Evolutionary conservation across 805 yeast species (phyloP), one percentile per base, ranked within the genome.

Genomic region (Metschnikowia similis): DNA sequence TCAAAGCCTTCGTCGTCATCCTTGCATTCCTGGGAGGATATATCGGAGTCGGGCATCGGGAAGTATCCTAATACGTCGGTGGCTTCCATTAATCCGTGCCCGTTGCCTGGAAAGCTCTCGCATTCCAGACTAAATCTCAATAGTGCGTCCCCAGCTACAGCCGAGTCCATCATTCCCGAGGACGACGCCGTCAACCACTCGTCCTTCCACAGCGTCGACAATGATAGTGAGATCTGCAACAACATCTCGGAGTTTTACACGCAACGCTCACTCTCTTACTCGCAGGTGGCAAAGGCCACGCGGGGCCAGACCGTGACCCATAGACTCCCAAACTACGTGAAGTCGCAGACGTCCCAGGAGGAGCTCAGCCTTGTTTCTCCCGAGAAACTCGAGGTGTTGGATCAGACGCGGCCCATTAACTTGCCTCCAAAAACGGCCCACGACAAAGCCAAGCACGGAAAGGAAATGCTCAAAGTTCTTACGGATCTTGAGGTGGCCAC

Each of bases 321-420:
- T 49, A 71, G 66, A 52, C 54, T 74, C 29, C 78, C 78, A 2
- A 66, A 58, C 35, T 74, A 57, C 49, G 63, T 74, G 34, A 69
- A 64, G 49, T 63, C 72, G 1, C 78, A 74, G 52, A 64, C 70
- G 7, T 69, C 74, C 13, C 48, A 47, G 8, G 51, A 55, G 13
- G 59, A 58, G 34, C 28, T 57, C 45, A 51, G 48, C 16, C 66
- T 86, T 34, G 76, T 85, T 1, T 84, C 89, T 0, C 76, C 73
- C 1, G 86, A 84, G 58, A 85, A 85, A 56, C 61, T 82, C 35
- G 74, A 73, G 26, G 64, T 68, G 9, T 65, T 84, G 35, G 76
- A 84, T 46, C 81, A 80, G 40, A 77, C 89, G 1, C 73, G 91
- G 56, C 91, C 91, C 3, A 76, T 82, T 45, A 82, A 88, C 79